Evolutionary conservation across 1,284 basidiomycete species (phyloP).

Genomic region (Ceratobasidium sp.): DNA sequence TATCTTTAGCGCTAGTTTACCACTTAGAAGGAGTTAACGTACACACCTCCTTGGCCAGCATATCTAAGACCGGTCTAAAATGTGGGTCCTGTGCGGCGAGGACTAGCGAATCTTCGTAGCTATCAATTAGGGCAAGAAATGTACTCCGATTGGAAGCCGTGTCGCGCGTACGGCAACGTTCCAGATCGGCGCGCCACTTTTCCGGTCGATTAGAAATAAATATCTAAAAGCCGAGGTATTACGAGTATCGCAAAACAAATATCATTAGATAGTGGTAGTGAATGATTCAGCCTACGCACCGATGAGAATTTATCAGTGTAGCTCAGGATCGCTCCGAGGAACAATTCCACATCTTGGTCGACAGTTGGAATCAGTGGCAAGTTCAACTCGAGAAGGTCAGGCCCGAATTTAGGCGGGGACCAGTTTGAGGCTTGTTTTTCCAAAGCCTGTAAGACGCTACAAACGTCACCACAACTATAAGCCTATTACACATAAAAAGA

Average conservation of each 20-base stretch:
- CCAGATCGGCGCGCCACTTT: constrained; percentile 16
- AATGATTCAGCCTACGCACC: background rate
- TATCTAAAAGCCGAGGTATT: background rate
- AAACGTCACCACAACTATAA: background rate
- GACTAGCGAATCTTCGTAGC: background rate
- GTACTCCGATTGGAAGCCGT: background rate
- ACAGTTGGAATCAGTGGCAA: background rate
- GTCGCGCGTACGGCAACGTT: constrained; percentile 8
- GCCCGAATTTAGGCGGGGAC: background rate
- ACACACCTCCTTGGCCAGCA: constrained; percentile 1
- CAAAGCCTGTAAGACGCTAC: background rate
- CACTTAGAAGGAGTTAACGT: background rate
- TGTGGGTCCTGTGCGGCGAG: background rate
- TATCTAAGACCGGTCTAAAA: background rate
- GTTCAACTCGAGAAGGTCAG: background rate
- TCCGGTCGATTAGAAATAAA: background rate
- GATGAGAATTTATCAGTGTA: background rate
- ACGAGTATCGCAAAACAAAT: background rate
- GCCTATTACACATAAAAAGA: too few relatives aligned
- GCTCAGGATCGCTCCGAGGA: background rate
- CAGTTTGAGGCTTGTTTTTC: background rate
- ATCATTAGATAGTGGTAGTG: background rate
- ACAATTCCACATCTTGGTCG: background rate
- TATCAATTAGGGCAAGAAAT: constrained; percentile 13
- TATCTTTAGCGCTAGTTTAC: background rate